Base-by-base conservation (phyloP, 2,329 filamentous ascomycete species). In the Beauveria bassiana region DNA sequence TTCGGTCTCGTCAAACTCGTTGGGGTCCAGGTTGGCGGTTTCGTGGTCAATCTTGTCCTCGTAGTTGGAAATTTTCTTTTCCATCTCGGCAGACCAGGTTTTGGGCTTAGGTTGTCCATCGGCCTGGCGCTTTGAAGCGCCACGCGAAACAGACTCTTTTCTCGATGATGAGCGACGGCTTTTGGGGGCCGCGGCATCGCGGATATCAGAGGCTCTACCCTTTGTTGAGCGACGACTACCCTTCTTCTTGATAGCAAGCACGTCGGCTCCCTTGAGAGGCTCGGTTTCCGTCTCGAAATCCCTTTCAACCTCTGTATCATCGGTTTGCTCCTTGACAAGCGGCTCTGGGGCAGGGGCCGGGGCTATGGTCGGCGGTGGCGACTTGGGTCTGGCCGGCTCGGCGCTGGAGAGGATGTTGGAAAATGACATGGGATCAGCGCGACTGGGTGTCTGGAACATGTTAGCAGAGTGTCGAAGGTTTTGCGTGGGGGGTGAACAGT, bases 351-450 rank as follows among this genome's bases (percentile, higher is more conserved):
- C 63, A 31, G 61, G 66, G n/a, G 72, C 69, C 28, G 70, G 53
- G 20, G 59, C 69, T 38, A 68, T 69, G 22, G 76, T 69, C 2
- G 77, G 77, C 38, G 80, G 78, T 49, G 77, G 78, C 14, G 76
- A 71, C 66, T 77, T 81, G 8, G 82, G 79, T 64, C 80, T 80
- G 45, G 84, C 80, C 59, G 89, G 86, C 61, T 91, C 87, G 61
- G 89, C 82, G 66, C 85, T 92, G 4, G 91, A 93, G 49, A 98
- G 86, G 63, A 98, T 96, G 72, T 93, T 97, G 66, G 91, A 95
- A 70, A 98, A 95, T 5, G 93, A 95, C 93, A 97, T 97, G 59
- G 93, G 89, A 72, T 96, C 90, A 62, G 88, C 87, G 72, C 92
- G 86, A 67, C 85, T 86, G 1, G 89, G 84, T 55, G 88, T 89